Evolutionary conservation across 1,139 yeast species (phyloP).

Genomic region (Yamadazyma oceani): DNA sequence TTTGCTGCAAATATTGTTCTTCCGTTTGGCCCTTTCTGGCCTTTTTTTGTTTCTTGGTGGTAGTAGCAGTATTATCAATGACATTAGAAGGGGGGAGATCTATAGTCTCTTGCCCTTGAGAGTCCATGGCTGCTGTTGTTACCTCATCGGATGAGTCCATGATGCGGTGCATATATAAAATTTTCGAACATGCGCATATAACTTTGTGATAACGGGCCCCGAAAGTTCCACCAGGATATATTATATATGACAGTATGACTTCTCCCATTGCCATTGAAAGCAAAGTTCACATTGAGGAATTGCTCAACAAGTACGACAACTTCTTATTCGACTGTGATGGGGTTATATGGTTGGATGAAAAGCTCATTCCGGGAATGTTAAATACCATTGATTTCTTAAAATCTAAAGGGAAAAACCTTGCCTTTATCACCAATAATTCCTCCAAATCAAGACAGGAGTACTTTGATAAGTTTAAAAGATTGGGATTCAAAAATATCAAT

Average conservation of each 20-base stretch:
- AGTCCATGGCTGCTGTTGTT: no score
- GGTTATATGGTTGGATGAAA: slow-evolving; percentile 85
- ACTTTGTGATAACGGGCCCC: no score
- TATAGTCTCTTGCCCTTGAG: no score
- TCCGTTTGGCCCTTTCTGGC: slow-evolving; percentile 57
- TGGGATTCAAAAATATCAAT: slow-evolving; percentile 32
- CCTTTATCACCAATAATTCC: slow-evolving; percentile 43
- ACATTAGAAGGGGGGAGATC: neutral
- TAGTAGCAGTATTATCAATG: neutral
- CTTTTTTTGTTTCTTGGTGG: slow-evolving; percentile 5
- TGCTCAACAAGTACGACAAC: slow-evolving; percentile 68
- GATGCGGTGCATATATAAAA: no score
- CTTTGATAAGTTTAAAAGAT: slow-evolving; percentile 29
- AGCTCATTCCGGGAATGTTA: slow-evolving; percentile 66
- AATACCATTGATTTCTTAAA: slow-evolving; percentile 65
- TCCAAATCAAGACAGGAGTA: slow-evolving; percentile 36
- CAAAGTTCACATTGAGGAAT: slow-evolving; percentile 47
- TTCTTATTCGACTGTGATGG: slow-evolving; percentile 95
- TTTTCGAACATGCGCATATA: no score
- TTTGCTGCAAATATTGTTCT: slow-evolving; percentile 51
- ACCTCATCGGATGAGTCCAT: no score
- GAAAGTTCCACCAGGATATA: no score
- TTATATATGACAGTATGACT: no score
- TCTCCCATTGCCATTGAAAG: slow-evolving; percentile 29
- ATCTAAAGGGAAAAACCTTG: slow-evolving; percentile 29